phyloP scores from a whole-genome alignment of 768 basidiomycete species.

The Baorangia bicolor region DNA sequence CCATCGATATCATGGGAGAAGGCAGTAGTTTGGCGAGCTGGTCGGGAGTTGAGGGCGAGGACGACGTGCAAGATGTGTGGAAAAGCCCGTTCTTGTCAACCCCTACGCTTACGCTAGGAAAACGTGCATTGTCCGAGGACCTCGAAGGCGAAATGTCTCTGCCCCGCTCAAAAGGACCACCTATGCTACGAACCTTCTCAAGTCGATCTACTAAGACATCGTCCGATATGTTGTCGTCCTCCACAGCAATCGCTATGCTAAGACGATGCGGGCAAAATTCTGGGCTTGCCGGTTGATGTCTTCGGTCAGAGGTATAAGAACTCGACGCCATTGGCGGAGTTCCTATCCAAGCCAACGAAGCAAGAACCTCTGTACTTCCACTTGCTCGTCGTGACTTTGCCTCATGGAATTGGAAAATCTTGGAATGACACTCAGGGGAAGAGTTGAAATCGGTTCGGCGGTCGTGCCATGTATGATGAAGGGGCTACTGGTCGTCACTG shows the following conservation, averaged over 20 bases:
- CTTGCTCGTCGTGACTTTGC: constrained; percentile 6
- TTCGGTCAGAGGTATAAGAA: background rate
- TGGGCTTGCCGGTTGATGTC: background rate
- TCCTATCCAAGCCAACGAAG: constrained; percentile 37
- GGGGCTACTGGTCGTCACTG: constrained; percentile 24
- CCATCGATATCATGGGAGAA: constrained; percentile 3
- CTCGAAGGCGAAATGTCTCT: background rate
- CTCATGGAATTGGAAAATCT: background rate
- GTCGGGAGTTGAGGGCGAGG: background rate
- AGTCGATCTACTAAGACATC: constrained; percentile 48
- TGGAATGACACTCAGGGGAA: background rate
- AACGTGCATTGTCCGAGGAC: background rate
- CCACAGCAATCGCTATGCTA: constrained; percentile 46
- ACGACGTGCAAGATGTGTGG: background rate
- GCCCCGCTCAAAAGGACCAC: background rate
- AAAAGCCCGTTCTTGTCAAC: background rate
- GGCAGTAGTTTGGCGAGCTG: background rate
- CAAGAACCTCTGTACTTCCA: constrained; percentile 27
- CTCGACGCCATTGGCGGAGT: background rate
- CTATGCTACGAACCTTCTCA: constrained; percentile 41
- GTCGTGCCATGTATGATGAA: constrained; percentile 31
- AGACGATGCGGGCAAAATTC: constrained; percentile 6
- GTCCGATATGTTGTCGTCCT: constrained; percentile 49
- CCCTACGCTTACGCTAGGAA: background rate
- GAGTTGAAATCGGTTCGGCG: constrained; percentile 21